Percentiles rank a stretch among this genome's conserved stretches.
Conservation (phyloP, 371 early-diverging fungal species). For the Mortierella polycephala region DNA sequence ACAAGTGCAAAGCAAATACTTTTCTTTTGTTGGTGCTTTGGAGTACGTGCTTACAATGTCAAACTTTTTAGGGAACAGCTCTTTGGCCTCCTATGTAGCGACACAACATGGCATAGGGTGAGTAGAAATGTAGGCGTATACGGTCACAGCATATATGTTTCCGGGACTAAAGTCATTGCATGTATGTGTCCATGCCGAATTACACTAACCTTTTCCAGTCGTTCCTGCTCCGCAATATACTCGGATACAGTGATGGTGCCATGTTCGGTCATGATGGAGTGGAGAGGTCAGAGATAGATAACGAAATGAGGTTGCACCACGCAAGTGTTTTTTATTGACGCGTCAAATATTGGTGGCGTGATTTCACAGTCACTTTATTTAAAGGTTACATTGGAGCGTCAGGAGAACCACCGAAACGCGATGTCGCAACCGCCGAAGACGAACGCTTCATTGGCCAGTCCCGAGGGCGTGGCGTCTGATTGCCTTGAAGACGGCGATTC, state of each 20-base stretch:
- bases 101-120: not conserved
- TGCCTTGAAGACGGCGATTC: not conserved
- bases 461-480: not conserved
- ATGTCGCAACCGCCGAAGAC: not conserved
- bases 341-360: too few species aligned
- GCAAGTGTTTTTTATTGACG: too few species aligned
- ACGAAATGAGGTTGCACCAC: too few species aligned
- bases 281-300: not conserved
- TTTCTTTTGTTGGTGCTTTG: not conserved
- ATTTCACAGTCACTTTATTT: too few species aligned
- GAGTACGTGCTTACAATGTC: constrained; percentile 32
- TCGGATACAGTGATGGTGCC: constrained; percentile 62
- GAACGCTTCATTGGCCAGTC: not conserved
- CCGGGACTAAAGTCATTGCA: too few species aligned
- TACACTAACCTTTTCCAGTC: constrained; percentile 46
- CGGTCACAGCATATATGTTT: not conserved
- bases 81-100: constrained; percentile 34
- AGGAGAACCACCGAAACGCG: not conserved
- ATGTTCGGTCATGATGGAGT: constrained; percentile 38
- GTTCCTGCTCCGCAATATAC: constrained; percentile 58
- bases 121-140: not conserved
- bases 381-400: not conserved
- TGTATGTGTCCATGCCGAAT: not conserved
- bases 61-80: constrained; percentile 54
- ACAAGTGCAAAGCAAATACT: not conserved